Evolutionary conservation across 768 basidiomycete genomes (phyloP), one percentile per base, ranked within the genome.

Genomic region (Tylopilus sp.): DNA sequence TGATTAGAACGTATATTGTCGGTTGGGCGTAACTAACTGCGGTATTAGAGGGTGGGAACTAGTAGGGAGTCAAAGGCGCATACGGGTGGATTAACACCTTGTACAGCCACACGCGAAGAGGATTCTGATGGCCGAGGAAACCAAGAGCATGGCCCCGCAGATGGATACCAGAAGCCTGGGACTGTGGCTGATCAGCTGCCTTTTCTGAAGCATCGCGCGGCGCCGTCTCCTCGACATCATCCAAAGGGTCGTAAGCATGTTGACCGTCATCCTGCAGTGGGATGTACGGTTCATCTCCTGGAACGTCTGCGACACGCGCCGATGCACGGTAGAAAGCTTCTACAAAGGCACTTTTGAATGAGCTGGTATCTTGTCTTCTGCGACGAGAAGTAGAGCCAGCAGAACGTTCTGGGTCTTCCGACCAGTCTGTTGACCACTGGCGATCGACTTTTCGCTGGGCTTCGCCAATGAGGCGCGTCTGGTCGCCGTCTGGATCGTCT

Each of bases 91-190:
- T 74, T 21, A 98, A 73, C 43, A 89, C 71, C 18, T 73, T 72
- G 63, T 84, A 87, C 60, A 92, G 78, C 2, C 74, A 68, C 40
- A 79, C 69, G 21, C 95, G 78, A 2, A 93, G 44, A 56, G 59
- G 70, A 70, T 79, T 95, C 3, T 78, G 73, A 2, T 87, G 80
- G 6, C 86, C 85, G 52, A 98, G 77, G 41, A 85, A 73, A 4
- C 90, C 83, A 51, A 98, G 72, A 2, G 91, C 88, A 30, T 81
- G 77, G 10, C 95, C 94, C 51, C 89, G 80, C 48, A 95, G 73
- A 4, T 80, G 80, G 10, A 79, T 59, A 8, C 3, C 65, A 61
- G 56, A 71, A n/a, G n/a, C n/a, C n/a, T n/a, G n/a, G n/a, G n/a
- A n/a, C 72, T 30, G 72, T 70, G 36, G 77, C 59, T 52, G 82